A percentile compares a stretch with the other conserved stretches of the same genome.
Conservation (phyloP, 2,329 filamentous ascomycete genomes). For the Raffaelea albimanens region DNA sequence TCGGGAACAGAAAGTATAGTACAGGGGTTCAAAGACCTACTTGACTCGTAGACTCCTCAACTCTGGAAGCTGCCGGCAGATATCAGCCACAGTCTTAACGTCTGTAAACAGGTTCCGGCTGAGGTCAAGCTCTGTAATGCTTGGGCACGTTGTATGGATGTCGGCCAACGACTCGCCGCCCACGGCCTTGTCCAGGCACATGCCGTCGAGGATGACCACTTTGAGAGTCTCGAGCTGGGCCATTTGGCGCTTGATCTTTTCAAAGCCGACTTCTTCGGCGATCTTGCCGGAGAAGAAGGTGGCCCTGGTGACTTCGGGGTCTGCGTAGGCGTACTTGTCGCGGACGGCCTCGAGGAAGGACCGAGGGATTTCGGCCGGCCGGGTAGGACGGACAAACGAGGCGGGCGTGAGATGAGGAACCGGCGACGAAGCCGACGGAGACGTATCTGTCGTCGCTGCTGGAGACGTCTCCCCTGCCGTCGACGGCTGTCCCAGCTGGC, state of each 20-base stretch:
- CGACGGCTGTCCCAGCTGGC: conserved; percentile 37
- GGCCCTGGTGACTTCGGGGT: conserved; percentile 9
- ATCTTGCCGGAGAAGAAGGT: conserved; percentile 71
- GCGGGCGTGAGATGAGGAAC: conserved; percentile 45
- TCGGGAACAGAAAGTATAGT: background rate
- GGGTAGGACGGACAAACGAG: conserved; percentile 76
- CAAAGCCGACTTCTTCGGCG: conserved; percentile 89
- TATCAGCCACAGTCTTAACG: conserved; percentile 56
- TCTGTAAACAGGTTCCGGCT: conserved; percentile 72
- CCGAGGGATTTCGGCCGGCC: conserved; percentile 56
- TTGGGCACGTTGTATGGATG: conserved; percentile 47
- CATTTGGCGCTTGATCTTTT: conserved; percentile 77
- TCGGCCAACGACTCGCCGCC: conserved; percentile 21
- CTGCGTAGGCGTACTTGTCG: conserved; percentile 71
- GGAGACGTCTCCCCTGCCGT: background rate
- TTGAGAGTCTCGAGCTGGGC: conserved; percentile 68
- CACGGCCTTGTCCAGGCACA: conserved; percentile 43
- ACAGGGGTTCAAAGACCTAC: conserved; percentile 35
- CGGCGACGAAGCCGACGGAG: too few relatives aligned
- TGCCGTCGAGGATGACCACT: conserved; percentile 72
- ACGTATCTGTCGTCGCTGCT: too few relatives aligned
- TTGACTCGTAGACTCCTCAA: conserved; percentile 61
- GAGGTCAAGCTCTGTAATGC: conserved; percentile 71
- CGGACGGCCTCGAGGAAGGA: conserved; percentile 73
- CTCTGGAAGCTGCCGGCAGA: conserved; percentile 61